Base-by-base conservation (phyloP, 768 basidiomycete genomes). In the Mycena sanguinolenta region DNA sequence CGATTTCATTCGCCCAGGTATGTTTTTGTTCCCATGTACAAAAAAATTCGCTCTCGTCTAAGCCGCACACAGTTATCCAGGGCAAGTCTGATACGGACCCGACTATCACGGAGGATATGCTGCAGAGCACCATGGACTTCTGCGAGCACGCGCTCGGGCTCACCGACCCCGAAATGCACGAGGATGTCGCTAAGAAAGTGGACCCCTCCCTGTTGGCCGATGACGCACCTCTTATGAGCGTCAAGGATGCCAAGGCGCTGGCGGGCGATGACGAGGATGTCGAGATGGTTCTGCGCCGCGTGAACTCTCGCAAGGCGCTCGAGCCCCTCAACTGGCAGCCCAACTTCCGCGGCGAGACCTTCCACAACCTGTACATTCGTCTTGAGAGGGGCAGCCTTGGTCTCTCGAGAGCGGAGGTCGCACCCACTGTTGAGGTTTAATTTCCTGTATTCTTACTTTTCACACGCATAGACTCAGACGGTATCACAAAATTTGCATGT, bases 1-100 rank as follows among this genome's bases (percentile, higher is more conserved):
- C 74, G 79, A 82, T 46, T 79, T 82, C 73, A 74, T 87, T 58
- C 74, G 85, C 23, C 85, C 85, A 3, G 32, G 64, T 65, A 21
- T 4, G 55, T 27, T 6, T 25, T 1, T 8, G n/a, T n/a, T n/a
- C 19, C 38, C 12, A 36, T 27, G 17, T 23, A 1, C 38, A 27
- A 19, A 4, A 32, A n/a, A n/a, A n/a, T n/a, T 1, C 39, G 1
- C 2, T 30, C 0, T 25, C 25, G 3, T 12, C 36, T 32, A 21
- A 16, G 3, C 27, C 44, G n/a, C 30, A 36, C 42, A 9, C 55
- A 58, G 58, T 66, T 5, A 66, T 66, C 28, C 65, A 59, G 21
- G 65, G 65, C 3, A 30, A 54, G 14, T 57, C 46, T 0, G 65
- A 66, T 10, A 58, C 65, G 13, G 46, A 52, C 32, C 12, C 28